phyloP scores from a whole-genome alignment of 139 green algal species.

The Yamagishiella unicocca region DNA sequence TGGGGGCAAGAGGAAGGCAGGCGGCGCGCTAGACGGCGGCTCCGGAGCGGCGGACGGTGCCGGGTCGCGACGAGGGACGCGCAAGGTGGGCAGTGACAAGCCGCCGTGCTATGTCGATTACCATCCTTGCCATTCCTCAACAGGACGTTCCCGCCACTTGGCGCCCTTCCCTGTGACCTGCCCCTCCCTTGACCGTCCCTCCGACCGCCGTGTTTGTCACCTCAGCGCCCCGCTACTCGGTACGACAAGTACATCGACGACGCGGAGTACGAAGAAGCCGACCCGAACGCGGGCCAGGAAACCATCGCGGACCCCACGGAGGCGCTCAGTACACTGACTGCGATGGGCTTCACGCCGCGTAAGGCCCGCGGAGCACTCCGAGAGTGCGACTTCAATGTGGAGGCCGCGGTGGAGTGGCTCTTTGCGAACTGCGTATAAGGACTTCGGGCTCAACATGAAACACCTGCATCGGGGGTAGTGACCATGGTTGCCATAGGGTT shows the following conservation, averaged over 20 bases:
- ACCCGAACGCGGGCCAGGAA: not conserved
- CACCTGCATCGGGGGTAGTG: too few species aligned
- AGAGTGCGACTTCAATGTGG: constrained; percentile 69
- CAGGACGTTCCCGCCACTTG: too few species aligned
- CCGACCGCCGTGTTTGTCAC: too few species aligned
- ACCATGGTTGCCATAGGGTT: too few species aligned
- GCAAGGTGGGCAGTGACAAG: too few species aligned
- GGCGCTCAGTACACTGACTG: constrained; percentile 35
- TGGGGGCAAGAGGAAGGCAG: constrained; percentile 14
- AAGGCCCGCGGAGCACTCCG: constrained; percentile 78
- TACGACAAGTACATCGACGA: constrained; percentile 37
- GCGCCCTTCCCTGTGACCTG: too few species aligned
- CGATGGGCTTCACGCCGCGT: constrained; percentile 78
- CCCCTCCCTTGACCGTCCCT: too few species aligned
- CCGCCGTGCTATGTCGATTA: too few species aligned
- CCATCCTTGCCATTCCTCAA: too few species aligned
- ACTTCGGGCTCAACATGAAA: too few species aligned
- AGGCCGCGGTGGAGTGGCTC: constrained; percentile 78
- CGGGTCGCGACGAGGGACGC: not conserved
- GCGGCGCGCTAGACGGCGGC: not conserved
- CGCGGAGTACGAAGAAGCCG: constrained; percentile 16
- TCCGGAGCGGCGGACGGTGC: not conserved
- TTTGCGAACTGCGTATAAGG: constrained; percentile 36
- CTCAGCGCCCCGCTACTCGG: not conserved
- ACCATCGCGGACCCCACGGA: not conserved